These are phyloP conservation scores for Phytophthora fragariaefolia DNA, from an alignment of 352 stramenopile species.

Conservation along the genomic window DNA sequence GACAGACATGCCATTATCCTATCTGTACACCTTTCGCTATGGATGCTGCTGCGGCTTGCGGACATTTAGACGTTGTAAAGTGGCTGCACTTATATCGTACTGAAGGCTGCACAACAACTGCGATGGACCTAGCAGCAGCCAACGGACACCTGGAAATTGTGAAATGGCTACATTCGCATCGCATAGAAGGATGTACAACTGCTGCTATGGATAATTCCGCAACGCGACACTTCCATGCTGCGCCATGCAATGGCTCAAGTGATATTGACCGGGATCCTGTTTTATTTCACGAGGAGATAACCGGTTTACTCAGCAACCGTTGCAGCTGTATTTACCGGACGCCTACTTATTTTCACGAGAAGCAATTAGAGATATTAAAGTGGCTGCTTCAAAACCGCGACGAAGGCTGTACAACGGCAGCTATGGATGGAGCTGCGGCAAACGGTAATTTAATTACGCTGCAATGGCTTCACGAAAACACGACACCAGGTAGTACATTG, in stretches of 20 bases:
- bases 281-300: constrained; percentile 1
- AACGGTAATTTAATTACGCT: background rate
- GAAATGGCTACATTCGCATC: constrained; percentile 19
- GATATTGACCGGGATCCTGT: background rate
- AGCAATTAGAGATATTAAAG: background rate
- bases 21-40: constrained; percentile 14
- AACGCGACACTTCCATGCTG: background rate
- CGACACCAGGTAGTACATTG: background rate
- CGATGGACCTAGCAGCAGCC: constrained; percentile 12
- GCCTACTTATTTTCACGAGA: too few species aligned
- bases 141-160: constrained; percentile 26
- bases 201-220: constrained; percentile 9
- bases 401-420: background rate
- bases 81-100: constrained; percentile 17
- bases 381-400: background rate
- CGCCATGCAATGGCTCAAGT: background rate
- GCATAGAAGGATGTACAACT: constrained; percentile 6
- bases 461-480: constrained; percentile 4
- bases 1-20: background rate
- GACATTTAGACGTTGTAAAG: constrained; percentile 21
- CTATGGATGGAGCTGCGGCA: background rate
- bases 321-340: too few species aligned
- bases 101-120: constrained; percentile 14
- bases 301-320: too few species aligned
- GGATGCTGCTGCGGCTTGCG: constrained; percentile 13